phyloP scores from a whole-genome alignment of 192 early-diverging fungal species.

The Diversispora eburnea region DNA sequence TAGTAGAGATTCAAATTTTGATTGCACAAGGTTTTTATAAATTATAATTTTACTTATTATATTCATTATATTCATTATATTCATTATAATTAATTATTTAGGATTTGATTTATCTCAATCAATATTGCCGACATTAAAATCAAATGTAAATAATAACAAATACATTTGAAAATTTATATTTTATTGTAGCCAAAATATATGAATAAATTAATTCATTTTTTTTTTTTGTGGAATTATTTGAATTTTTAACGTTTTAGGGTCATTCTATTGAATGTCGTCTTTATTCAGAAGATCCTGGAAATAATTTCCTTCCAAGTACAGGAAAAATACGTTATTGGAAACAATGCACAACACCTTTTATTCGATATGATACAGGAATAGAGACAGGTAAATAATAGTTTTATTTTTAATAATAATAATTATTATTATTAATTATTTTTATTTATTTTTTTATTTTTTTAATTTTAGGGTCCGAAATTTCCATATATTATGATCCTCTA shows the following conservation, averaged over 20 bases:
- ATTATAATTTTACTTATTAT: neutral
- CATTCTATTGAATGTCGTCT: slow-evolving; percentile 95
- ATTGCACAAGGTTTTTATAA: slow-evolving; percentile 47
- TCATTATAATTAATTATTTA: slow-evolving; percentile 9
- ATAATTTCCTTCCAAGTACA: slow-evolving; percentile 84
- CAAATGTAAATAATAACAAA: slow-evolving; percentile 60
- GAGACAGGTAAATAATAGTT: slow-evolving; percentile 13
- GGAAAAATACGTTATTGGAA: slow-evolving; percentile 71
- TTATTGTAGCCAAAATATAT: neutral
- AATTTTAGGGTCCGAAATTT: slow-evolving; percentile 83
- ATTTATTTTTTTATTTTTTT: slow-evolving; percentile 28
- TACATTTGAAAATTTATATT: slow-evolving; percentile 50
- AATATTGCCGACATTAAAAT: slow-evolving; percentile 45
- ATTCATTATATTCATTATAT: neutral
- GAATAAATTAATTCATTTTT: neutral
- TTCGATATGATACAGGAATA: slow-evolving; percentile 92
- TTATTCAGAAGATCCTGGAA: slow-evolving; percentile 95
- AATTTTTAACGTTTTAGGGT: slow-evolving; percentile 54
- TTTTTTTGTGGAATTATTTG: too few species aligned
- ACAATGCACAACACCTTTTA: slow-evolving; percentile 47
- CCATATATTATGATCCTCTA: slow-evolving; percentile 93
- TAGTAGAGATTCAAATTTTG: slow-evolving; percentile 93
- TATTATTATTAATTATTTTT: neutral
- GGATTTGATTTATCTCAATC: slow-evolving; percentile 13
- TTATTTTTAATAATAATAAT: neutral